Conservation (phyloP, 139 green algal species). For the Bryopsis sp. region DNA sequence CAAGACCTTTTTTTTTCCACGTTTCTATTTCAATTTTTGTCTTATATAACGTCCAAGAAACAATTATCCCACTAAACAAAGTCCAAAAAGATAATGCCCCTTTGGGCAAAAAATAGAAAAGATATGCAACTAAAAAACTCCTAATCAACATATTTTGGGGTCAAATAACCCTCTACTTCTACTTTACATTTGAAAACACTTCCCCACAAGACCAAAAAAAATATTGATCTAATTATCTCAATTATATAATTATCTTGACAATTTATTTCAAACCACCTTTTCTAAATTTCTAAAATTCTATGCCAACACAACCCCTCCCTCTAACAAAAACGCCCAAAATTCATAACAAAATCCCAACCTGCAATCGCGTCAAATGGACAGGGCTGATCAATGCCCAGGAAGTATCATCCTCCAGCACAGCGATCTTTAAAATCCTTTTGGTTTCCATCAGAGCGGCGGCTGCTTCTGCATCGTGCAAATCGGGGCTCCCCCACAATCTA, state of each 20-base stretch:
- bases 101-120: too few relatives aligned
- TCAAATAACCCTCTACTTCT: too few relatives aligned
- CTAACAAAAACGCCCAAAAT: too few relatives aligned
- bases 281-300: not conserved
- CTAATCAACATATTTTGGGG: too few relatives aligned
- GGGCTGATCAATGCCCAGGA: constrained; percentile 34
- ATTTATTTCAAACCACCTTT: not conserved
- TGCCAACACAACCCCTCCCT: not conserved
- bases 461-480: constrained; percentile 34
- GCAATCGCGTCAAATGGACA: constrained; percentile 24
- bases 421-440: constrained; percentile 26
- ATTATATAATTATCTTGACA: not conserved
- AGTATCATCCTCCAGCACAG: constrained; percentile 35
- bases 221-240: too few relatives aligned
- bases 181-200: too few relatives aligned
- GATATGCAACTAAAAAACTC: too few relatives aligned
- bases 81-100: too few relatives aligned
- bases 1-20: not conserved
- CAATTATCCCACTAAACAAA: too few relatives aligned
- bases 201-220: too few relatives aligned
- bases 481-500: constrained; percentile 45
- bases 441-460: constrained; percentile 19
- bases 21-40: not conserved
- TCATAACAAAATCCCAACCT: too few relatives aligned
- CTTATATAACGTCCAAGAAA: too few relatives aligned